Conservation (phyloP, 2,329 filamentous ascomycete species). For the Eurotiales sp. region DNA sequence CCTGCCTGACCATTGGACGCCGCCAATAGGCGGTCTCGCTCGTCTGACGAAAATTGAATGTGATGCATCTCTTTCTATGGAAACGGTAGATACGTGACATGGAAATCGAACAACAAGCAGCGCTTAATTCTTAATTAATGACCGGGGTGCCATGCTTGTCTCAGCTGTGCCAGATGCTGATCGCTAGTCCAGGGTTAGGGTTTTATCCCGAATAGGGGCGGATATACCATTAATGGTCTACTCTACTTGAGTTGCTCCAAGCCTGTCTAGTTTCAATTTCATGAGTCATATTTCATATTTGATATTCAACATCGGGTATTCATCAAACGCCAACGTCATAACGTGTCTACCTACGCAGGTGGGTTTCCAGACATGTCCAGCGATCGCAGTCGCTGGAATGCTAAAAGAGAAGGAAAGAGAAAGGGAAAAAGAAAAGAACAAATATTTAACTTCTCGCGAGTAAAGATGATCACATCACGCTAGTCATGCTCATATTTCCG, state of each 20-base stretch:
- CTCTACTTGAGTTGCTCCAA: not conserved
- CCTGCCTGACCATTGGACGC: not conserved
- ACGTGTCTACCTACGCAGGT: not conserved
- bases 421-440: not conserved
- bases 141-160: not conserved
- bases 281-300: slow-evolving; percentile 17
- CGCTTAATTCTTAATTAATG: not conserved
- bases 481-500: slow-evolving; percentile 9
- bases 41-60: not conserved
- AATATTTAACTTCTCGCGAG: not conserved
- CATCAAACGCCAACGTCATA: slow-evolving; percentile 6
- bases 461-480: slow-evolving; percentile 1
- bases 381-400: not conserved
- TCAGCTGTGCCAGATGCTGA: not conserved
- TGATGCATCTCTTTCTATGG: not conserved
- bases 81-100: too few species aligned
- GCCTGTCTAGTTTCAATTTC: not conserved
- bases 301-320: slow-evolving; percentile 12
- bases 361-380: not conserved
- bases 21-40: not conserved
- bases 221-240: too few species aligned
- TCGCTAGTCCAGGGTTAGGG: not conserved
- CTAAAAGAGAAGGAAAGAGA: not conserved
- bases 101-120: not conserved
- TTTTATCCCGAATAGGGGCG: not conserved